Evolutionary conservation across 2,329 filamentous ascomycete species (phyloP), one percentile per base, ranked within the genome.

Genomic region (Trichoderma brevicompactum): DNA sequence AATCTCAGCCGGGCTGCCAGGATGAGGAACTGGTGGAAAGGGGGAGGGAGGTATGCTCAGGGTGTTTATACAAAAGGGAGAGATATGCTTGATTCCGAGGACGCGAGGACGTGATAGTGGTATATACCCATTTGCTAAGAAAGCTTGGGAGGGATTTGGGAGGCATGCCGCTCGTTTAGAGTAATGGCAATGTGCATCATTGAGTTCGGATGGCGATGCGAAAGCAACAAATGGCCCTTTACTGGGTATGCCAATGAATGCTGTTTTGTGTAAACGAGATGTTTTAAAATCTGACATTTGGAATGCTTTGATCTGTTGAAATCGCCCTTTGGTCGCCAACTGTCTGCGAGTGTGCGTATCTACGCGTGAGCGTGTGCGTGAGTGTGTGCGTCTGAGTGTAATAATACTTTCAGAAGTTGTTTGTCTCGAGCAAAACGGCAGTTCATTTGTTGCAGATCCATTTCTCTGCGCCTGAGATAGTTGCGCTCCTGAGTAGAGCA

Each of bases 101-200:
- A 54, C 40, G 19, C 34, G 61, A 53, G 43, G 43, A 28, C 23
- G 36, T 13, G 28, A 41, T 41, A 67, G 72, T 68, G 66, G 74
- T 72, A 74, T 75, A 75, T 75, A 75, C 74, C 74, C 74, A 73
- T 71, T 74, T 75, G 67, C 68, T 69, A 68, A 64, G 63, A 60
- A 55, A 54, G 56, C 44, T 63, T 58, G 59, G 50, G 55, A 36
- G 23, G 52, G 43, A 32, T 40, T 44, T 55, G 19, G 52, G 34
- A 56, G 15, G 59, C 46, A 50, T 34, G 59, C 49, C 59, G 41
- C 40, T 44, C 59, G 48, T 38, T 53, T 15, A 41, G 48, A 44
- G 50, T 32, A 41, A 36, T 48, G 65, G 64, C 40, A 54, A 63
- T 40, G 32, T 65, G 61, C 64, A 38, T 46, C 36, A 34, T 44